phyloP scores from a whole-genome alignment of 352 stramenopile genomes.

The Globisporangium irregulare region DNA sequence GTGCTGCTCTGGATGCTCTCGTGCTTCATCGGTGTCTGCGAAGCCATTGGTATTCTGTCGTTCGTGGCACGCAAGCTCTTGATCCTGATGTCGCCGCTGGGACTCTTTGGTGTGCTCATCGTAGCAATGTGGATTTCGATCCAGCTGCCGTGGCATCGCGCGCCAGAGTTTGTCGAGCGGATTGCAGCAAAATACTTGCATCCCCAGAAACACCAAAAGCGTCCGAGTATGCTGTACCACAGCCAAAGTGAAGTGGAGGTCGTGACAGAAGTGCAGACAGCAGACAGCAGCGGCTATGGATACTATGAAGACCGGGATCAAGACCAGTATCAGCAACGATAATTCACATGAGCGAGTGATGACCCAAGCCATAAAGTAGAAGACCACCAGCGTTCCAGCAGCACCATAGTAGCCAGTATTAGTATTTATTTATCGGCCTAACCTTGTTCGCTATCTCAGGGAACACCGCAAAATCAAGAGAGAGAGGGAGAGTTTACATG shows the following conservation, averaged over 20 bases:
- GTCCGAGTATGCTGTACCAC: slow-evolving; percentile 11
- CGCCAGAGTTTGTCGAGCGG: slow-evolving; percentile 12
- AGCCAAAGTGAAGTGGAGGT: slow-evolving; percentile 9
- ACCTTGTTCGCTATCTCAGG: neutral
- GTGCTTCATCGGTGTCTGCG: slow-evolving; percentile 26
- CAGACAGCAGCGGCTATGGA: neutral
- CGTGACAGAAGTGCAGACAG: slow-evolving; percentile 3
- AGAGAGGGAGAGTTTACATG: slow-evolving; percentile 1
- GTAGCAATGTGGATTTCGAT: slow-evolving; percentile 40
- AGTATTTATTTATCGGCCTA: slow-evolving; percentile 10
- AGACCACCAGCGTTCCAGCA: neutral
- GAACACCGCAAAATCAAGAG: slow-evolving; percentile 1
- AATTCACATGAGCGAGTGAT: slow-evolving; percentile 1
- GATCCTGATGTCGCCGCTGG: slow-evolving; percentile 24
- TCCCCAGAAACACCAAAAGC: slow-evolving; percentile 11
- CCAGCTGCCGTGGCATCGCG: slow-evolving; percentile 40
- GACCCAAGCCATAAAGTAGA: neutral
- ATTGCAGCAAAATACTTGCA: neutral
- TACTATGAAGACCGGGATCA: neutral
- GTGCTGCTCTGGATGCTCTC: slow-evolving; percentile 36
- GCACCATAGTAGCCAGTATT: neutral
- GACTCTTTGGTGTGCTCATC: slow-evolving; percentile 33
- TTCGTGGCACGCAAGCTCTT: slow-evolving; percentile 22
- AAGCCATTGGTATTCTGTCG: slow-evolving; percentile 24
- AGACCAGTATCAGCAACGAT: slow-evolving; percentile 1